These are phyloP conservation scores for Diaporthe longicolla DNA, from an alignment of 2,329 filamentous ascomycete genomes.

Conservation along the genomic window DNA sequence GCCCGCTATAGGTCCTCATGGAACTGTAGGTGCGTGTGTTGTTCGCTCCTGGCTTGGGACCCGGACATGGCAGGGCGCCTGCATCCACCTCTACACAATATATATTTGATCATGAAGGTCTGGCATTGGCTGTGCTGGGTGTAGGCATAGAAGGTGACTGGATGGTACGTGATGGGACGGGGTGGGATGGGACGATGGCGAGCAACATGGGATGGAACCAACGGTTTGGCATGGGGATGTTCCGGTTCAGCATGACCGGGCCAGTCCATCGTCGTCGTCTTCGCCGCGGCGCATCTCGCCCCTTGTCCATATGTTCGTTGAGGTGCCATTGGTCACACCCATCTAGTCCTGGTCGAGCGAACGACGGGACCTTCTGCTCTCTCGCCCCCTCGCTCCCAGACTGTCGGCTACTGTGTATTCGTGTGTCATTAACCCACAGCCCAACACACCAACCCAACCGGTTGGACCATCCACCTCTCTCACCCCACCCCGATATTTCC, in stretches of 20 bases:
- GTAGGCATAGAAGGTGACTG: background rate
- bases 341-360: background rate
- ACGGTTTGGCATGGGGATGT: background rate
- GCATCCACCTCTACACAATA: background rate
- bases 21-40: background rate
- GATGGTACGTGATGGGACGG: slow-evolving; percentile 3
- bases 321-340: slow-evolving; percentile 2
- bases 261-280: background rate
- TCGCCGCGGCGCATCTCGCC: background rate
- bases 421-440: background rate
- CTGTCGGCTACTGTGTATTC: background rate
- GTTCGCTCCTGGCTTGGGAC: background rate
- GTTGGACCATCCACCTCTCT: background rate
- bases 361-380: slow-evolving; percentile 12
- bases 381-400: background rate
- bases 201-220: slow-evolving; percentile 16
- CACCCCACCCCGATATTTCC: slow-evolving; percentile 7
- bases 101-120: background rate
- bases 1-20: background rate
- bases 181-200: background rate
- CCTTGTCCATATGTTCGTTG: background rate
- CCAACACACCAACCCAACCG: background rate
- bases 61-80: background rate
- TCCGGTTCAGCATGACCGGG: slow-evolving; percentile 9
- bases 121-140: background rate